phyloP scores from a whole-genome alignment of 2,329 filamentous ascomycete genomes.

The Xylaria multiplex region DNA sequence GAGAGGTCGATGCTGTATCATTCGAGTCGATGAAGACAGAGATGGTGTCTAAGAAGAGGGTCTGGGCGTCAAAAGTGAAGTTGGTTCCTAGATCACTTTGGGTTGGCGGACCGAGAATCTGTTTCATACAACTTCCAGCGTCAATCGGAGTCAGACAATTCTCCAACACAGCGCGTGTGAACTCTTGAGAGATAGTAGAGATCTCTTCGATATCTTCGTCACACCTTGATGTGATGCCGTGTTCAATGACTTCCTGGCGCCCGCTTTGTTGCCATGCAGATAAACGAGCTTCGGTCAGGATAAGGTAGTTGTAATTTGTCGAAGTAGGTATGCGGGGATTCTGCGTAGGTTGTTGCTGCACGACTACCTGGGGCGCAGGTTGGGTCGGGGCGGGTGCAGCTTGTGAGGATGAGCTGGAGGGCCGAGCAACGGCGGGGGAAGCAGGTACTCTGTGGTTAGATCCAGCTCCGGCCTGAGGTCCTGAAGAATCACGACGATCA shows the following conservation, averaged over 20 bases:
- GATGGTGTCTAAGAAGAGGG: conserved; percentile 83
- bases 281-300: conserved; percentile 76
- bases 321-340: conserved; percentile 48
- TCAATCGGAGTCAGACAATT: conserved; percentile 72
- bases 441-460: conserved; percentile 43
- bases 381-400: conserved; percentile 43
- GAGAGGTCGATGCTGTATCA: conserved; percentile 58
- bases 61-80: conserved; percentile 68
- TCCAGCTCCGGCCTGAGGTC: conserved; percentile 48
- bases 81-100: conserved; percentile 57
- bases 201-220: conserved; percentile 76
- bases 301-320: conserved; percentile 75
- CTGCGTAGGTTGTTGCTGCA: conserved; percentile 33
- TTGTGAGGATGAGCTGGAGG: conserved; percentile 53
- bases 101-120: conserved; percentile 72
- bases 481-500: conserved; percentile 64
- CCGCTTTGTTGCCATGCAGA: conserved; percentile 74
- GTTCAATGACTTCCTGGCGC: conserved; percentile 72
- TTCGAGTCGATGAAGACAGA: conserved; percentile 81
- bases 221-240: conserved; percentile 70
- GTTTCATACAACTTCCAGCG: conserved; percentile 76
- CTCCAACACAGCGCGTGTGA: conserved; percentile 79
- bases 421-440: conserved; percentile 51
- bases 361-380: conserved; percentile 43
- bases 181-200: conserved; percentile 82